A percentile compares a stretch with the other conserved stretches of the same genome.
These are phyloP conservation scores for Mycena pura DNA, from an alignment of 768 basidiomycete genomes.

Conservation along the genomic window DNA sequence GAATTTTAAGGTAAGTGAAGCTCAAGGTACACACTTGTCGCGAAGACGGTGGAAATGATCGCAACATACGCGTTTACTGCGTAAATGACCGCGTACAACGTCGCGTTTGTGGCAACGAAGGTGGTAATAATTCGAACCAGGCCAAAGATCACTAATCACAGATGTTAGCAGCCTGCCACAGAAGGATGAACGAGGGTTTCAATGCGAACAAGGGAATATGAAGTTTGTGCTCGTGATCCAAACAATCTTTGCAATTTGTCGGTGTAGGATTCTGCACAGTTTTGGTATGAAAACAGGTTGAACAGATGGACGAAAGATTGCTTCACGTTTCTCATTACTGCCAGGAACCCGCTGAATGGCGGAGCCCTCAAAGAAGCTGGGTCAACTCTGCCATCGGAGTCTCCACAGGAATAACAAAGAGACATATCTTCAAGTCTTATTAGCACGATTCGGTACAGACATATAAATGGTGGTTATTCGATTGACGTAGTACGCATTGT, in stretches of 20 bases:
- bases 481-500: background rate
- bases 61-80: background rate
- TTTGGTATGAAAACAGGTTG: background rate
- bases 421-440: background rate
- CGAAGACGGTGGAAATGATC: constrained; percentile 3
- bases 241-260: constrained; percentile 14
- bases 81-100: background rate
- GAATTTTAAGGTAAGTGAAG: background rate
- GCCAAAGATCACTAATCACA: constrained; percentile 3
- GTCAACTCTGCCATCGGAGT: background rate
- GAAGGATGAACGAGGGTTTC: background rate
- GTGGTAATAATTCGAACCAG: background rate
- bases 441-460: too few relatives aligned
- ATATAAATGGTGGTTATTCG: too few relatives aligned
- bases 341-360: background rate
- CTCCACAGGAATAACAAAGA: background rate
- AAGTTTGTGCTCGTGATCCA: constrained; percentile 25
- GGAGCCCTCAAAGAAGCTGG: background rate
- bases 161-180: background rate
- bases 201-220: constrained; percentile 13
- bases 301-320: background rate
- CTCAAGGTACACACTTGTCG: background rate
- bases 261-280: background rate
- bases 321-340: background rate
- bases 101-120: background rate